Conservation (phyloP, 495 filamentous ascomycete species). For the Penicillium bialowiezense region DNA sequence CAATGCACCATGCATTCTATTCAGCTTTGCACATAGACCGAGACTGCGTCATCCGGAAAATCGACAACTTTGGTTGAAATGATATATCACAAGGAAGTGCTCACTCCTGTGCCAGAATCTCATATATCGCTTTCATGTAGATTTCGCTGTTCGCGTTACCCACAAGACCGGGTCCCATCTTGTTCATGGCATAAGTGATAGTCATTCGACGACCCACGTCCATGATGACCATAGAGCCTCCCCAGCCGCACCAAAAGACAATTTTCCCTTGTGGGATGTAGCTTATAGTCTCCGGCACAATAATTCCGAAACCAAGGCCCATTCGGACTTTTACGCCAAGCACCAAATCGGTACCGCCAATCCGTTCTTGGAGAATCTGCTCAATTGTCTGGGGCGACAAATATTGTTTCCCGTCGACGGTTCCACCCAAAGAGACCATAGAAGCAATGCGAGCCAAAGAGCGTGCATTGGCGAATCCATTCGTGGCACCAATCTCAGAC, state of each 20-base stretch:
- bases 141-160: slow-evolving; percentile 28
- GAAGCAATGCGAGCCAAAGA: slow-evolving; percentile 28
- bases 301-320: slow-evolving; percentile 37
- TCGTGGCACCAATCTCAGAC: slow-evolving; percentile 24
- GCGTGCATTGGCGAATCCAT: slow-evolving; percentile 37
- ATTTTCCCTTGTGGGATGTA: slow-evolving; percentile 32
- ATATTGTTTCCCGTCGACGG: slow-evolving; percentile 28
- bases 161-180: slow-evolving; percentile 27
- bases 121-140: slow-evolving; percentile 37
- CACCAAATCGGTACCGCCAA: slow-evolving; percentile 32
- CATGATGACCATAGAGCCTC: slow-evolving; percentile 42
- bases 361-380: slow-evolving; percentile 36
- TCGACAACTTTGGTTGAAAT: no score
- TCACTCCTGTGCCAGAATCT: slow-evolving; percentile 14
- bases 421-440: slow-evolving; percentile 28
- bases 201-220: slow-evolving; percentile 40
- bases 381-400: slow-evolving; percentile 32
- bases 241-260: slow-evolving; percentile 44
- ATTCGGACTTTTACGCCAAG: slow-evolving; percentile 22
- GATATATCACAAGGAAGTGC: not conserved
- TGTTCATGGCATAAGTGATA: slow-evolving; percentile 45
- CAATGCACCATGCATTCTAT: no score
- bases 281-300: slow-evolving; percentile 8
- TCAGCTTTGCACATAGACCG: no score
- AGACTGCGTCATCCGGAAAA: no score